phyloP scores from a whole-genome alignment of 2,329 filamentous ascomycete genomes.

The Arthrinium puccinioides region DNA sequence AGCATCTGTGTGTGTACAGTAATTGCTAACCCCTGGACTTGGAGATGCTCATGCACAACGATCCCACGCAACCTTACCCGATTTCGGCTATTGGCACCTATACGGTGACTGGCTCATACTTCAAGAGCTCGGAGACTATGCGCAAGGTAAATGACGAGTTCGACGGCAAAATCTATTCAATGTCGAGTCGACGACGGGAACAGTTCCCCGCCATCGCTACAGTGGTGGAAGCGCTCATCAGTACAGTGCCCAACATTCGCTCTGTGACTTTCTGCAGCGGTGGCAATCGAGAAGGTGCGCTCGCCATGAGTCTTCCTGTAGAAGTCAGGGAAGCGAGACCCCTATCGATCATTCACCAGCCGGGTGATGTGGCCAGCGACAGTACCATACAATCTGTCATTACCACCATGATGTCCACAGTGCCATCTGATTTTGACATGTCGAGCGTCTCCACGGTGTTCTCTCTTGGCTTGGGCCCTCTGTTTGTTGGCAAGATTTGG shows the following conservation, averaged over 20 bases:
- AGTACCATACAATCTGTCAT: conserved; percentile 29
- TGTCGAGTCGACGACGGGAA: conserved; percentile 69
- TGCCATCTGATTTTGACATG: conserved; percentile 32
- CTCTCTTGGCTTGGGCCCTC: conserved; percentile 29
- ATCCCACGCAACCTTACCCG: conserved; percentile 69
- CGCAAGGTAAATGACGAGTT: conserved; percentile 40
- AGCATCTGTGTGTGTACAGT: too few relatives aligned
- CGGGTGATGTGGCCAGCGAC: conserved; percentile 5
- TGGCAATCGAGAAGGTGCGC: conserved; percentile 75
- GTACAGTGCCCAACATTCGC: conserved; percentile 62
- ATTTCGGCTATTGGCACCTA: conserved; percentile 80
- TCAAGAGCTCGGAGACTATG: conserved; percentile 48
- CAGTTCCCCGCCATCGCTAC: conserved; percentile 82
- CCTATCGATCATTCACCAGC: conserved; percentile 33
- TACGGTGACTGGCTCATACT: conserved; percentile 52
- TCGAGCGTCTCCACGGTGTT: conserved; percentile 32
- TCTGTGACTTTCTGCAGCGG: conserved; percentile 79
- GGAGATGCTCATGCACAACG: conserved; percentile 78
- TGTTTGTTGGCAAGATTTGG: conserved; percentile 48
- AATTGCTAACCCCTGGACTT: too few relatives aligned
- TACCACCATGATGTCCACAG: conserved; percentile 28
- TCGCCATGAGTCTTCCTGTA: conserved; percentile 62
- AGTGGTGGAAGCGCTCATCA: conserved; percentile 68
- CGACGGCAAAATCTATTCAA: conserved; percentile 59
- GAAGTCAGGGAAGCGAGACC: conserved; percentile 58